phyloP scores from a whole-genome alignment of 192 early-diverging fungal species.

The Coemansia sp. region DNA sequence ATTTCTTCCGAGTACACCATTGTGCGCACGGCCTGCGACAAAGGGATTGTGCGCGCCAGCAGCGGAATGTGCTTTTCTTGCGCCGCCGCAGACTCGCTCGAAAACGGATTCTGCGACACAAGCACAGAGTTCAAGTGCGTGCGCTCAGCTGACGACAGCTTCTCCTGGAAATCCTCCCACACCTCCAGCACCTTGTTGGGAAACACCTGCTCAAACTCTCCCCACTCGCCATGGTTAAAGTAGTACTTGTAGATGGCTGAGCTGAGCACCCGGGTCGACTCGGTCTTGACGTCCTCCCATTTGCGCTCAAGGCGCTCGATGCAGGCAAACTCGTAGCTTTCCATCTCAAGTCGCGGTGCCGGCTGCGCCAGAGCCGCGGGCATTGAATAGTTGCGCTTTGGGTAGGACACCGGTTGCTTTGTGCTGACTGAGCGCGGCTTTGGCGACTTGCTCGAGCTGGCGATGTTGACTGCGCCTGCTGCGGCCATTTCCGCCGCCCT shows the following conservation, averaged over 20 bases:
- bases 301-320: conserved; percentile 48
- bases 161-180: conserved; percentile 41
- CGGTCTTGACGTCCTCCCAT: conserved; percentile 44
- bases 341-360: conserved; percentile 16
- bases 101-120: conserved; percentile 49
- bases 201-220: conserved; percentile 48
- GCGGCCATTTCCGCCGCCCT: conserved; percentile 4
- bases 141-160: conserved; percentile 30
- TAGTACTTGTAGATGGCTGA: conserved; percentile 53
- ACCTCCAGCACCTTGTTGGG: conserved; percentile 33
- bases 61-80: conserved; percentile 41
- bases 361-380: conserved; percentile 26
- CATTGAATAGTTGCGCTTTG: conserved; percentile 49
- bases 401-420: not conserved
- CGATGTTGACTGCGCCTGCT: not conserved
- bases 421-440: conserved; percentile 2
- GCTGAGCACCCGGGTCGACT: conserved; percentile 44
- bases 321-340: conserved; percentile 47
- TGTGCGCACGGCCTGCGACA: conserved; percentile 38
- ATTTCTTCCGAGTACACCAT: conserved; percentile 40
- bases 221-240: conserved; percentile 49
- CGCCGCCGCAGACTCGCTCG: conserved; percentile 6
- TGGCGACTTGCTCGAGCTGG: not conserved
- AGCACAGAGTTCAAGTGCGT: conserved; percentile 38
- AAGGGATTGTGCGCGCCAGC: conserved; percentile 40